phyloP scores from a whole-genome alignment of 768 basidiomycete genomes.

The Pleurotus sapidus region DNA sequence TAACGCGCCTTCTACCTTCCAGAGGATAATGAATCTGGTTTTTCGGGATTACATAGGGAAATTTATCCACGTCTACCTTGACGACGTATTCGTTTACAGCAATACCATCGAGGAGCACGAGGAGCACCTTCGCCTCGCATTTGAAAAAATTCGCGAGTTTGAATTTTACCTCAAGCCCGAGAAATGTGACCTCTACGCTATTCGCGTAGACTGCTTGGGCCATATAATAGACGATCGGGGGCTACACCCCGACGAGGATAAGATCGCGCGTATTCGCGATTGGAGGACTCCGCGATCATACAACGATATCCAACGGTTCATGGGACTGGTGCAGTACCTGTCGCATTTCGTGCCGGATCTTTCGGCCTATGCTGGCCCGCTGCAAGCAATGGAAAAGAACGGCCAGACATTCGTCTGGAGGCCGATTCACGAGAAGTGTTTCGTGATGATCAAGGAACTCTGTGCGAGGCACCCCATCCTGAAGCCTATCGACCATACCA shows the following conservation, averaged over 20 bases:
- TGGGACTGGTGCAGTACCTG: conserved; percentile 38
- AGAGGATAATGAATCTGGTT: conserved; percentile 38
- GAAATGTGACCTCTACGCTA: conserved; percentile 31
- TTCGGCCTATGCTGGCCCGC: conserved; percentile 25
- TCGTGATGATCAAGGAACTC: conserved; percentile 18
- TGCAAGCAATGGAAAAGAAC: conserved; percentile 25
- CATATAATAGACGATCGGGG: conserved; percentile 36
- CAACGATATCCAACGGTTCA: conserved; percentile 34
- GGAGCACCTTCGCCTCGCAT: conserved; percentile 26
- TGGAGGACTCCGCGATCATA: conserved; percentile 31
- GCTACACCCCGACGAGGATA: conserved; percentile 32
- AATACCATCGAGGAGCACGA: conserved; percentile 34
- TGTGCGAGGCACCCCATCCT: conserved; percentile 19
- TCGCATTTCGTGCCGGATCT: conserved; percentile 32
- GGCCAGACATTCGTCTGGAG: conserved; percentile 23
- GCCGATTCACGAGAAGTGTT: conserved; percentile 20
- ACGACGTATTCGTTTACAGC: conserved; percentile 40
- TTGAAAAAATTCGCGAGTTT: conserved; percentile 22
- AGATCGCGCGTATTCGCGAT: conserved; percentile 26
- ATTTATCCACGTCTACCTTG: conserved; percentile 41
- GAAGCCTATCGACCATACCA: conserved; percentile 16
- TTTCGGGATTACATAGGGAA: conserved; percentile 34
- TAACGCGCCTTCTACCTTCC: conserved; percentile 44
- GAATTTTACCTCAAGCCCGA: conserved; percentile 27
- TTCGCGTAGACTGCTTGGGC: conserved; percentile 32